Evolutionary conservation across 345 rosid genomes (phyloP).

Genomic region (Aquilaria malaccensis): DNA sequence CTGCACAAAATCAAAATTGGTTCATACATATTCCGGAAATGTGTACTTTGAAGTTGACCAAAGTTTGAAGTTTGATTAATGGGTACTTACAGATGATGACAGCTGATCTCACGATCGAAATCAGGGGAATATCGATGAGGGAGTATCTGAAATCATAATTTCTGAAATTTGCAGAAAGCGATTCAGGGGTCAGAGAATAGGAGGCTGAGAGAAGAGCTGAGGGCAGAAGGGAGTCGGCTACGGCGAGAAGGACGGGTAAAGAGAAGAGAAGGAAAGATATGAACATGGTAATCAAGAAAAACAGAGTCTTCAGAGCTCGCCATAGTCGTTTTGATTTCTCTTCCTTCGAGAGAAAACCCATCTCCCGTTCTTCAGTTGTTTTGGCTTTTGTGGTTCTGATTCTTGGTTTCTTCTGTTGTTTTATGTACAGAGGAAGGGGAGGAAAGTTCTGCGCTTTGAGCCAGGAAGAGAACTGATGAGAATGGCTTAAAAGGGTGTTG

Average conservation of each 20-base stretch:
- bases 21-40: not conserved
- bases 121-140: conserved; percentile 73
- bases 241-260: conserved; percentile 68
- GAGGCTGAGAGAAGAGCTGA: conserved; percentile 70
- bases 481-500: conserved; percentile 1
- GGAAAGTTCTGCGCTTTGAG: not conserved
- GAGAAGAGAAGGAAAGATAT: conserved; percentile 76
- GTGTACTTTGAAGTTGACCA: not conserved
- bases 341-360: conserved; percentile 63
- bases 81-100: conserved; percentile 75
- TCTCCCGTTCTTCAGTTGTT: conserved; percentile 7
- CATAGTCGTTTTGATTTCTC: conserved; percentile 35
- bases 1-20: conserved; percentile 21
- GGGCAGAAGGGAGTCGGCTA: conserved; percentile 79
- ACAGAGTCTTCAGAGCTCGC: conserved; percentile 60
- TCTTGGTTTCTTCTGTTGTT: too few relatives aligned
- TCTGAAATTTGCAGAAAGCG: conserved; percentile 23
- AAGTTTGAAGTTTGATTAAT: not conserved
- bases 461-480: not conserved
- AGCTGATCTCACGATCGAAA: conserved; percentile 73
- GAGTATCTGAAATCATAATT: conserved; percentile 51
- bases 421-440: too few relatives aligned
- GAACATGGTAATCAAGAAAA: conserved; percentile 24
- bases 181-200: conserved; percentile 22
- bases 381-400: too few relatives aligned